Conservation (phyloP, 164 flowering plant genomes). For the Taxillus chinensis region DNA sequence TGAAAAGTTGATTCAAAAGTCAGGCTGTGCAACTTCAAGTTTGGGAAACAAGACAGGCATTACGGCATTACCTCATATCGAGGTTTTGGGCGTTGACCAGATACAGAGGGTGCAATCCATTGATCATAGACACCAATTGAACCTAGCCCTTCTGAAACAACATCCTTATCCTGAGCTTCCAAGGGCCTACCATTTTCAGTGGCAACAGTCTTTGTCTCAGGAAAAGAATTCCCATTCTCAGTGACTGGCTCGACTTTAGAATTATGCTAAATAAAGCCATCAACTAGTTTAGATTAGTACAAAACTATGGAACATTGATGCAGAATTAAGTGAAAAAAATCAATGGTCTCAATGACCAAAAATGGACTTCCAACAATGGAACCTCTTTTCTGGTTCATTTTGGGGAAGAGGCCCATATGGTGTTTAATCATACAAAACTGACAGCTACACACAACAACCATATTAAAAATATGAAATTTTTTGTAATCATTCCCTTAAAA, state of each 20-base stretch:
- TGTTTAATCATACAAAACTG: no score
- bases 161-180: slow-evolving; percentile 86
- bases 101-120: slow-evolving; percentile 76
- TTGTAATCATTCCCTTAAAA: no score
- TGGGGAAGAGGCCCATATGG: no score
- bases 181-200: slow-evolving; percentile 52
- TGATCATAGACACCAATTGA: slow-evolving; percentile 77
- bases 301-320: background rate
- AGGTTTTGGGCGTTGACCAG: slow-evolving; percentile 79
- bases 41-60: background rate
- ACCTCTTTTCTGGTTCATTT: background rate
- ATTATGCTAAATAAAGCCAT: slow-evolving; percentile 28
- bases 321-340: background rate
- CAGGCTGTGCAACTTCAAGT: no score
- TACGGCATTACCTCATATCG: slow-evolving; percentile 90
- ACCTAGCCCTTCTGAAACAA: slow-evolving; percentile 64
- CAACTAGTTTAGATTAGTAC: background rate
- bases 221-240: slow-evolving; percentile 54
- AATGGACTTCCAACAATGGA: background rate
- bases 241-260: slow-evolving; percentile 30
- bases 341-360: background rate
- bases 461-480: no score
- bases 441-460: no score
- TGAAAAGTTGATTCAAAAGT: background rate
- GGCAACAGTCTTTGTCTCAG: slow-evolving; percentile 60